These are phyloP conservation scores for Rhizopogon roseolus DNA, from an alignment of 768 basidiomycete genomes.

Conservation along the genomic window DNA sequence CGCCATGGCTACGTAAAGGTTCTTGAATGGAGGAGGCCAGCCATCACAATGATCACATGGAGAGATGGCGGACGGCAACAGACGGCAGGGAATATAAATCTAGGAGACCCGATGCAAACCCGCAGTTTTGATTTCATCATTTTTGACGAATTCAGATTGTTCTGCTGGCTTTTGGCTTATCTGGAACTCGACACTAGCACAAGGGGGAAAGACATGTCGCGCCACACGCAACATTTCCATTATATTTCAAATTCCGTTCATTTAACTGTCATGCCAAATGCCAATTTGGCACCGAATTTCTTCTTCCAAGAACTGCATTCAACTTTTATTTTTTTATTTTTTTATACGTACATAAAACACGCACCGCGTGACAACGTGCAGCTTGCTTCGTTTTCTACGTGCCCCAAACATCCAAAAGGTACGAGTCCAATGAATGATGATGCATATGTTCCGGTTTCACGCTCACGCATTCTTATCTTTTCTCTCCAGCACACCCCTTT, in stretches of 20 bases:
- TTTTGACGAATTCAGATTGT: background rate
- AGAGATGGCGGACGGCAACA: background rate
- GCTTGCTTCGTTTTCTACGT: no score
- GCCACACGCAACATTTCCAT: background rate
- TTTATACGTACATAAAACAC: no score
- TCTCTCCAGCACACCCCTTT: no score
- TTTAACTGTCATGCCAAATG: background rate
- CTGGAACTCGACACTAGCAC: background rate
- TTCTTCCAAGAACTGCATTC: no score
- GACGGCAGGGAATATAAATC: background rate
- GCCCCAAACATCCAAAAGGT: no score
- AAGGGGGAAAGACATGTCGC: background rate
- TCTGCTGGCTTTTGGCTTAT: conserved; percentile 1
- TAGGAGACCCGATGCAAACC: background rate
- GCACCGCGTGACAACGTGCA: no score
- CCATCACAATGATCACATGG: conserved; percentile 13
- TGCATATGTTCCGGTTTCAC: no score
- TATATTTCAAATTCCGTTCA: conserved; percentile 6
- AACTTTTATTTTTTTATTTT: no score
- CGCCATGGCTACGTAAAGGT: conserved; percentile 28
- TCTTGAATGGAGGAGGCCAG: conserved; percentile 13
- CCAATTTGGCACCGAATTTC: no score
- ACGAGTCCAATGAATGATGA: no score
- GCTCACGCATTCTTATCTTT: no score
- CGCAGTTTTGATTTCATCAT: background rate